A percentile compares a stretch with the other conserved stretches of the same genome.
Conservation (phyloP, 106 monocot genomes). For the Iris macrosiphon region DNA sequence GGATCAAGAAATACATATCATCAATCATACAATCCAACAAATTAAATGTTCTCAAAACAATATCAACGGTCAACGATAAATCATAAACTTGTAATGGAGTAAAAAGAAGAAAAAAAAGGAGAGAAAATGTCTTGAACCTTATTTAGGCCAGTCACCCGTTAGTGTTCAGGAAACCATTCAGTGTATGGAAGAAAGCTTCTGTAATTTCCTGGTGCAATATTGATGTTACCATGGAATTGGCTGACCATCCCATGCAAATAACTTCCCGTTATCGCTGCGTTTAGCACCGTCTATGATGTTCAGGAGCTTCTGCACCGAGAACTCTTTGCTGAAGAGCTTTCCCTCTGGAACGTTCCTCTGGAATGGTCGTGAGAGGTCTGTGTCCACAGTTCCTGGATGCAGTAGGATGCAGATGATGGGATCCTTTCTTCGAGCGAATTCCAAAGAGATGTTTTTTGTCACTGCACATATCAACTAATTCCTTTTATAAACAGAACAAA, state of each 20-base stretch:
- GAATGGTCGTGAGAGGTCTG: slow-evolving; percentile 86
- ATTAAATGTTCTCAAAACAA: no score
- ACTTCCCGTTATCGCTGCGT: slow-evolving; percentile 80
- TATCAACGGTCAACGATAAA: no score
- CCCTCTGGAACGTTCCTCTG: slow-evolving; percentile 73
- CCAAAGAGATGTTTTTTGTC: slow-evolving; percentile 77
- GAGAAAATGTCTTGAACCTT: no score
- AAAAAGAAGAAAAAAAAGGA: no score
- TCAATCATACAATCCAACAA: no score
- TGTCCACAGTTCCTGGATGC: slow-evolving; percentile 98
- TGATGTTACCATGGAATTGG: slow-evolving; percentile 78
- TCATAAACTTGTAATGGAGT: no score
- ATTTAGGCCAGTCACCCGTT: no score
- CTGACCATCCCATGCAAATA: slow-evolving; percentile 95
- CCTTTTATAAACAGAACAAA: not conserved
- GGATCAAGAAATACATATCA: no score
- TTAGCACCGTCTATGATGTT: slow-evolving; percentile 63
- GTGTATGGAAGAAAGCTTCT: no score
- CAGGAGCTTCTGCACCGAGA: slow-evolving; percentile 70
- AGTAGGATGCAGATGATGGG: slow-evolving; percentile 81
- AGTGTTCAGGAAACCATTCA: no score
- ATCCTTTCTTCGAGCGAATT: slow-evolving; percentile 75
- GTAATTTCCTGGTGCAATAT: no score
- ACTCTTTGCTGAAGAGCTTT: slow-evolving; percentile 88
- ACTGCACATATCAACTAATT: slow-evolving; percentile 40